A percentile compares a stretch with the other conserved stretches of the same genome.
Evolutionary conservation across 2,329 filamentous ascomycete genomes (phyloP).

Genomic region (Aspergillus jensenii): DNA sequence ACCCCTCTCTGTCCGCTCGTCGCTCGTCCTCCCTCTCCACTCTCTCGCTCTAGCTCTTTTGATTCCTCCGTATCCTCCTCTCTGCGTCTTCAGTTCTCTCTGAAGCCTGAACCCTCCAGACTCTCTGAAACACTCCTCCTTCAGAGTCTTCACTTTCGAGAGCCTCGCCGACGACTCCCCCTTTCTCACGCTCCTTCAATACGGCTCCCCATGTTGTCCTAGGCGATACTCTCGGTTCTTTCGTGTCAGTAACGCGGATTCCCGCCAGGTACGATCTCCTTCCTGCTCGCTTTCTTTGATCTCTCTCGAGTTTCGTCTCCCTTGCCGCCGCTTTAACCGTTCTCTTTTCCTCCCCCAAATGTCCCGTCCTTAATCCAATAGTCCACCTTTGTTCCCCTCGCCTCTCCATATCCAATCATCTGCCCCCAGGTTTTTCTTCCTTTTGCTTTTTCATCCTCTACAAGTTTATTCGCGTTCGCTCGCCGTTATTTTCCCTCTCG

Average conservation of each 20-base stretch:
- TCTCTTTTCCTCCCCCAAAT: not conserved
- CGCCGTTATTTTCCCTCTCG: slow-evolving; percentile 1
- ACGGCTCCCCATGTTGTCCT: slow-evolving; percentile 30
- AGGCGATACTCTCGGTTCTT: slow-evolving; percentile 25
- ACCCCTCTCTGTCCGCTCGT: slow-evolving; percentile 11
- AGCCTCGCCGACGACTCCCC: not conserved
- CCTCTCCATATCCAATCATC: slow-evolving; percentile 1
- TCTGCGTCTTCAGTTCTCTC: not conserved
- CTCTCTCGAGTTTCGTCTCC: slow-evolving; percentile 6
- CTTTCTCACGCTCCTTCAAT: not conserved
- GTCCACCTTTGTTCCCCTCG: not conserved
- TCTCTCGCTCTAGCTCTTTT: not conserved
- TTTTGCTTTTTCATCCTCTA: slow-evolving; percentile 2
- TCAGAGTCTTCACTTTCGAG: slow-evolving; percentile 4
- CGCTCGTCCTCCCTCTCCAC: not conserved
- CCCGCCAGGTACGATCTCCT: slow-evolving; percentile 26
- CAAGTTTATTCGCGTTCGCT: not conserved
- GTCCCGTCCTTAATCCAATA: not conserved
- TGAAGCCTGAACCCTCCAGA: not conserved
- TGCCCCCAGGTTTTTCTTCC: slow-evolving; percentile 4
- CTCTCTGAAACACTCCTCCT: not conserved
- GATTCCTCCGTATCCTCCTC: not conserved
- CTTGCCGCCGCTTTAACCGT: slow-evolving; percentile 10
- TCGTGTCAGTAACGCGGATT: slow-evolving; percentile 29
- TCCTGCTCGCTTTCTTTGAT: slow-evolving; percentile 3